Base-by-base conservation (phyloP, 164 flowering plant species). In the Brasenia schreberi region DNA sequence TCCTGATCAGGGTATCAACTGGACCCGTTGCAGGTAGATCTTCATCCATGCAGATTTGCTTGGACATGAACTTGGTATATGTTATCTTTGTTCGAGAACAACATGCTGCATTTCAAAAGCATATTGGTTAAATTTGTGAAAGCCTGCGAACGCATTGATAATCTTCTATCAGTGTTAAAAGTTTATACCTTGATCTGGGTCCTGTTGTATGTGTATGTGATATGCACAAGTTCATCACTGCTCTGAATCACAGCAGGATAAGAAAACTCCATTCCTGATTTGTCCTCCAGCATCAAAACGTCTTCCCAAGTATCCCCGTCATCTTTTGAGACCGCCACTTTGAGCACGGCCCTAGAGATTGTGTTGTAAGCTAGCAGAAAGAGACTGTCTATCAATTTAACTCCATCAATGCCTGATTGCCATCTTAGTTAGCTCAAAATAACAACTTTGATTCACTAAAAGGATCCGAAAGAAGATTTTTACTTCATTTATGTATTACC, bases 241-340 rank as follows among this genome's bases (percentile, higher is more conserved):
- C 33, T 43, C 58, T 92, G 83, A 61, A 90, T 87, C 27, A 87
- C 90, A 64, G 97, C 98, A 45, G 98, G 98, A 77, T 93, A 90
- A 42, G 98, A 93, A 76, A 93, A 93, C 67, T 92, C 94, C 95
- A 82, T 90, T 61, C 69, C 87, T 58, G 42, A 27, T 7, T 73
- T 76, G 4, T 90, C 86, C 71, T 93, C 98, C 65, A 93, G 70
- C 43, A 97, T 90, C 68, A 80, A 7, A 59, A 75, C 84, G 56
- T 93, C 87, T 44, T 66, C 11, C 98, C 98, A 92, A 5, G 92
- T 81, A 68, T 87, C 96, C 61, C 97, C 98, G 69, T 90, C 97
- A 67, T 92, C 88, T 0, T 7, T 4, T 1, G 98, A 93, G 14
- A 87, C 6, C 11, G 87, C 92, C 62, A 88, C 86, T 74, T 86